Evolutionary conservation across 306 rosid species (phyloP), one percentile per base, ranked within the genome.

Genomic region (Nissolia schottii): DNA sequence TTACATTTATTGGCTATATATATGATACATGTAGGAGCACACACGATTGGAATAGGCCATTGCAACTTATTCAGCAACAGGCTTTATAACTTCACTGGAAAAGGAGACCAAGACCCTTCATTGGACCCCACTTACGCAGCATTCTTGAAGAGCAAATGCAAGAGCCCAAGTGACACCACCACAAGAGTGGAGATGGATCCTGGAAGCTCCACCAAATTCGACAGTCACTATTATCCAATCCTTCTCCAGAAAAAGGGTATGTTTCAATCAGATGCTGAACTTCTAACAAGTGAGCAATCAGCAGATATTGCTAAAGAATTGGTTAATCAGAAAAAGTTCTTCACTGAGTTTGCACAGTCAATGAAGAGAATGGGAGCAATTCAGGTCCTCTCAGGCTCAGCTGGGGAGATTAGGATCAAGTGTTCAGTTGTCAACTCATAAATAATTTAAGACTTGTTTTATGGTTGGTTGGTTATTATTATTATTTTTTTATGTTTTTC

Each of bases 401-500:
- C 31, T 10, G 97, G 89, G 3, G 92, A 92, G 70, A 85, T 89
- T 5, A 86, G 97, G 65, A 76, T n/a, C 16, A 82, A 72, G n/a
- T 92, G 97, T 35, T 70, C 87, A 24, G 54, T 45, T 49, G 79
- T 87, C 19, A 92, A 92, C 77, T 41, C 81, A n/a, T n/a, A n/a
- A n/a, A 5, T 45, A 45, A n/a, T n/a, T n/a, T n/a, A n/a, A n/a
- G n/a, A n/a, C n/a, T n/a, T n/a, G n/a, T n/a, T n/a, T n/a, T n/a
- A n/a, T n/a, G n/a, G n/a, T n/a, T n/a, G n/a, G n/a, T n/a, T n/a
- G n/a, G n/a, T n/a, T n/a, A n/a, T n/a, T n/a, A n/a, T n/a, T n/a
- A n/a, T n/a, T n/a, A n/a, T n/a, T n/a, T n/a, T n/a, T n/a, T n/a
- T n/a, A n/a, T n/a, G n/a, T n/a, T n/a, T n/a, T n/a, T n/a, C n/a